phyloP scores from a whole-genome alignment of 495 filamentous ascomycete genomes.

The Podospora pseudocomata region DNA sequence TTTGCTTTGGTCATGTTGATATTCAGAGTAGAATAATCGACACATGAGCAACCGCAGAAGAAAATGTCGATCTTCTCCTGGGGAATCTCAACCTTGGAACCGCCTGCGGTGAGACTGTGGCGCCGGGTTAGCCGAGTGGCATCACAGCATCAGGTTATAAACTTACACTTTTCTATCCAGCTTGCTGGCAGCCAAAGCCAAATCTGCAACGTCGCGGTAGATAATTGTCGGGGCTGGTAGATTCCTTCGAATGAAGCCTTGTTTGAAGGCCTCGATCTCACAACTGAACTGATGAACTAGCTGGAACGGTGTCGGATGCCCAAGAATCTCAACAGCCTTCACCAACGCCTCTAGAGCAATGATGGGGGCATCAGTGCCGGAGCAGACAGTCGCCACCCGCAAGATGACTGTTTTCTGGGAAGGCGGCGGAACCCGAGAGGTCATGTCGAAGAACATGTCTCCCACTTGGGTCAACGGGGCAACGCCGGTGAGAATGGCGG shows the following conservation, averaged over 20 bases:
- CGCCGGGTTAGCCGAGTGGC: conserved; percentile 20
- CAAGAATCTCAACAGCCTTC: conserved; percentile 33
- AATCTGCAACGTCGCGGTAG: conserved; percentile 67
- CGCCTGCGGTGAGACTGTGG: conserved; percentile 66
- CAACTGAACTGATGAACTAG: conserved; percentile 70
- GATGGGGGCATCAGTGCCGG: conserved; percentile 77
- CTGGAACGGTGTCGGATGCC: conserved; percentile 31
- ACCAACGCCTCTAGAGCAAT: conserved; percentile 57
- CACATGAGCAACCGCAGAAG: conserved; percentile 72
- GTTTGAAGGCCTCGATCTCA: conserved; percentile 75
- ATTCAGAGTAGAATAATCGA: conserved; percentile 66
- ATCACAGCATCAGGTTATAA: not conserved
- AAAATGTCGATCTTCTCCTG: conserved; percentile 58
- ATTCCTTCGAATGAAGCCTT: conserved; percentile 77
- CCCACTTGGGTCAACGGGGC: conserved; percentile 28
- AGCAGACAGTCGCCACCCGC: conserved; percentile 73
- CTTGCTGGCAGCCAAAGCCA: conserved; percentile 36
- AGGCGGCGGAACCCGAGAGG: conserved; percentile 10
- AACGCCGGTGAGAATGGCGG: conserved; percentile 12
- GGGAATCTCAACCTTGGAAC: conserved; percentile 57
- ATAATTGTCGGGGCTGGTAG: conserved; percentile 54
- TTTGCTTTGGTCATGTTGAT: conserved; percentile 32
- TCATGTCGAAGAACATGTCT: conserved; percentile 35
- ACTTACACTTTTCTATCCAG: conserved; percentile 53
- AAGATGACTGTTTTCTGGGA: conserved; percentile 31